Evolutionary conservation across 2,329 filamentous ascomycete species (phyloP).

Genomic region (Chaetomiaceae sp.): DNA sequence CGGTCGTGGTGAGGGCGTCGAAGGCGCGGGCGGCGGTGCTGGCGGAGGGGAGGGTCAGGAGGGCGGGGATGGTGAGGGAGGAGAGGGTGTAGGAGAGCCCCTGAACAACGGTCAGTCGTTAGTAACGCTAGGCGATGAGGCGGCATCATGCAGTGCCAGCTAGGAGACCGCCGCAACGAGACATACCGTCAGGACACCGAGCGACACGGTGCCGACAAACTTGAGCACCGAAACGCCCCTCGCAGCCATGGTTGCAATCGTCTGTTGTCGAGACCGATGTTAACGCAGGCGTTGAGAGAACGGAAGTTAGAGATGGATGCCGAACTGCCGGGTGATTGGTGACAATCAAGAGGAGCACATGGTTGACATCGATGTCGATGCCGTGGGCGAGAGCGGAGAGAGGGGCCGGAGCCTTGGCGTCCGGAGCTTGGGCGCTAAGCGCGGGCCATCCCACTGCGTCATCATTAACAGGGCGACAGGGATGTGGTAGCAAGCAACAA

Average conservation of each 20-base stretch:
- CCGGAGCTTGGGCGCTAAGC: slow-evolving; percentile 4
- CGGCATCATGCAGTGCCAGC: slow-evolving; percentile 10
- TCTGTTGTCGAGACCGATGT: slow-evolving; percentile 16
- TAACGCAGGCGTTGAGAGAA: slow-evolving; percentile 20
- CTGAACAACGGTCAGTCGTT: slow-evolving; percentile 42
- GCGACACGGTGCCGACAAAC: slow-evolving; percentile 85
- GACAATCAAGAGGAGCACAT: not conserved
- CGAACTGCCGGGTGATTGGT: not conserved
- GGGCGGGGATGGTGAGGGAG: slow-evolving; percentile 70
- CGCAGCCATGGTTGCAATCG: slow-evolving; percentile 53
- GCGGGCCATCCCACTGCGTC: slow-evolving; percentile 7
- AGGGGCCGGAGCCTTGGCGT: slow-evolving; percentile 3
- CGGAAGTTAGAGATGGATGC: slow-evolving; percentile 1
- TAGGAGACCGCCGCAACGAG: not conserved
- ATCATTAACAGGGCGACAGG: slow-evolving; percentile 3
- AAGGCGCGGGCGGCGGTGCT: slow-evolving; percentile 66
- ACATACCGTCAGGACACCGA: slow-evolving; percentile 83
- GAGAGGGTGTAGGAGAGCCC: slow-evolving; percentile 84
- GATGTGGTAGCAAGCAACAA: not conserved
- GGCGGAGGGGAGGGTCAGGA: slow-evolving; percentile 76
- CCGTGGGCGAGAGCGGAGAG: not conserved
- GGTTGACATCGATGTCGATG: not conserved
- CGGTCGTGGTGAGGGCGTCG: slow-evolving; percentile 58
- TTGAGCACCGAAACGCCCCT: slow-evolving; percentile 75
- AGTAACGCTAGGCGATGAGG: not conserved